Evolutionary conservation across 2,329 filamentous ascomycete species (phyloP), one percentile per base, ranked within the genome.

Genomic region (Botrytis hyacinthi): DNA sequence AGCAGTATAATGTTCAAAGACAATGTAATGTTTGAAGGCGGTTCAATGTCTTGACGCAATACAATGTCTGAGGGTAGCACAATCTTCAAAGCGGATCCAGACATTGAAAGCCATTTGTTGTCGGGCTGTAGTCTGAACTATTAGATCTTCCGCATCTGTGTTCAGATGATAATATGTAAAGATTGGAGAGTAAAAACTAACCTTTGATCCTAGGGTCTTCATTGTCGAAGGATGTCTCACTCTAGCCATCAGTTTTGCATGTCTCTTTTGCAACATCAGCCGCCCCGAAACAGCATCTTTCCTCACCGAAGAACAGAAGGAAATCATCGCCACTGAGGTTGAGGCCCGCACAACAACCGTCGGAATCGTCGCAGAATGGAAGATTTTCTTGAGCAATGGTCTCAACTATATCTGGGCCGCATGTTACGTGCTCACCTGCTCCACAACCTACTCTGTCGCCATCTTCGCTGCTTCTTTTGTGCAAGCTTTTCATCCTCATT

Each of bases 401-500:
- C 87, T 87, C 76, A 92, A 90, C 75, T 83, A 81, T 76, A 81
- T 82, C 74, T 83, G 84, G 48, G 82, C 87, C 32, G 40, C 82
- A 20, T 62, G 76, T 8, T 81, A 80, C 72, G 77, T 82, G 62
- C 81, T 81, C 40, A 72, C 81, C 35, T 86, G 90, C 20, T 84
- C 87, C 46, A 83, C 90, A 65, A 88, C 91, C 79, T 86, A 92
- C 74, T 79, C 82, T 26, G 80, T 80, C 9, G 80, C 80, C 78
- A 84, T 91, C 59, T 73, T 85, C n/a, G 84, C 85, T 1, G 86
- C 90, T 0, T 90, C 90, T 0, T 80, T 92, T 26, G 88, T 91
- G 76, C 91, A 93, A 85, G 79, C 86, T 4, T 91, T 91, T 0
- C 92, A 92, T 81, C 88, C 80, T 88, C 92, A 85, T 92, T 92